phyloP scores from a whole-genome alignment of 2,329 filamentous ascomycete species.

The Trichophyton simii region DNA sequence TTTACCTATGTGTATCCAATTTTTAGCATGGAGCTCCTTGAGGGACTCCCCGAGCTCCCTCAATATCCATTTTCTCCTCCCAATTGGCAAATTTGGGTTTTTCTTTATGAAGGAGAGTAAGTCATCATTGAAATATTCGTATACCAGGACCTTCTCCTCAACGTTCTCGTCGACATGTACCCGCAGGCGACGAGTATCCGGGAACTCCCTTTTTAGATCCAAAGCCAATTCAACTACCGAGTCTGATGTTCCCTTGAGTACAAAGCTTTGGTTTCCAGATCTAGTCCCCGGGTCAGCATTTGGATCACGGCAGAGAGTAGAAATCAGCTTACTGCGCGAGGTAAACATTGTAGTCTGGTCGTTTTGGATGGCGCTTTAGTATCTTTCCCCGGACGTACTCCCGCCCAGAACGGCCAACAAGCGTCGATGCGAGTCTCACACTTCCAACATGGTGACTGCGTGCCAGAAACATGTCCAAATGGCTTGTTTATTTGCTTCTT shows the following conservation, averaged over 20 bases:
- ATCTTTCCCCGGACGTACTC: neutral
- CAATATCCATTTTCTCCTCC: neutral
- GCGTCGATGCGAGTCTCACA: neutral
- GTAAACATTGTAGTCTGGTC: neutral
- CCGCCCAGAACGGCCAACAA: neutral
- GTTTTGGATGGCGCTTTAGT: neutral
- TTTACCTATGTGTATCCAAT: neutral
- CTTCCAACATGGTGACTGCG: neutral
- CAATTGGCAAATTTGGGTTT: neutral
- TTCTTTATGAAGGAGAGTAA: neutral
- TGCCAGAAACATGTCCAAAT: too few species aligned
- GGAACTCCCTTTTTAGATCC: neutral
- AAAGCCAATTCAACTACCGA: neutral
- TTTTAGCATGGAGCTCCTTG: neutral
- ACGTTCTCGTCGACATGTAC: neutral
- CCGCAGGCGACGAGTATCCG: neutral
- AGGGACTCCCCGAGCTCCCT: neutral
- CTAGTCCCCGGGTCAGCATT: neutral
- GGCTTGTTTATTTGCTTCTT: too few species aligned
- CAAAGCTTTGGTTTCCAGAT: neutral
- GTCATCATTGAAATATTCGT: neutral
- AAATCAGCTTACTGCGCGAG: neutral
- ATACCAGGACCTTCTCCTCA: neutral
- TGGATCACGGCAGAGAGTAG: neutral
- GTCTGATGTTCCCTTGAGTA: neutral